Evolutionary conservation across 202 grass and related monocot genomes (phyloP).

Genomic region (Miscanthus sacchariflorus): DNA sequence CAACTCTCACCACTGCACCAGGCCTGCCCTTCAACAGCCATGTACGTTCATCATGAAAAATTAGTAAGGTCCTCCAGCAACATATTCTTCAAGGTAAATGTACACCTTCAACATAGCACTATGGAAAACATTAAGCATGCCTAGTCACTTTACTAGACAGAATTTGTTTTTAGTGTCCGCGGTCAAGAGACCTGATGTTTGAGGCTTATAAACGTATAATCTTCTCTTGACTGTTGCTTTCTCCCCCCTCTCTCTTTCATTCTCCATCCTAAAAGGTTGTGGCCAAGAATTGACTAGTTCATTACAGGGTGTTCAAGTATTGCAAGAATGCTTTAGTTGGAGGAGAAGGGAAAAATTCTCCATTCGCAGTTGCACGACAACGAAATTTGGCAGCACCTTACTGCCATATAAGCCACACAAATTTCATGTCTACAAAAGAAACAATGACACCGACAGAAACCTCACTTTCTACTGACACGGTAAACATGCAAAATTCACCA

Average conservation of each 20-base stretch:
- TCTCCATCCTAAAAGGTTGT: background rate
- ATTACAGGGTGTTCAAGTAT: background rate
- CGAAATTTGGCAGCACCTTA: background rate
- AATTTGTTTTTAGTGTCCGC: background rate
- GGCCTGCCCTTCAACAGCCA: no score
- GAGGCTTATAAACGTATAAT: background rate
- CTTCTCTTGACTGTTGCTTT: background rate
- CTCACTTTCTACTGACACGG: conserved; percentile 34
- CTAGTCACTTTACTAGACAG: background rate
- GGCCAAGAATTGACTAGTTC: background rate
- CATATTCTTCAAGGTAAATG: background rate
- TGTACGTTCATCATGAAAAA: conserved; percentile 1
- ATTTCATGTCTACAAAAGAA: conserved; percentile 11
- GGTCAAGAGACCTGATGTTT: background rate
- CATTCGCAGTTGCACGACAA: conserved; percentile 6
- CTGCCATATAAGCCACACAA: conserved; percentile 17
- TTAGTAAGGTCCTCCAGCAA: background rate
- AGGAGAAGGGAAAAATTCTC: background rate
- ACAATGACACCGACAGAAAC: conserved; percentile 25
- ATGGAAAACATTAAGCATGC: background rate
- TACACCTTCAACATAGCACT: background rate
- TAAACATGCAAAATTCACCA: conserved; percentile 14
- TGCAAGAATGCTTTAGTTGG: conserved; percentile 22
- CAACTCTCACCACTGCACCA: no score
- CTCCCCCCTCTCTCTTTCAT: background rate